Conservation (phyloP, 2,329 filamentous ascomycete species). For the Elsinoe batatas region DNA sequence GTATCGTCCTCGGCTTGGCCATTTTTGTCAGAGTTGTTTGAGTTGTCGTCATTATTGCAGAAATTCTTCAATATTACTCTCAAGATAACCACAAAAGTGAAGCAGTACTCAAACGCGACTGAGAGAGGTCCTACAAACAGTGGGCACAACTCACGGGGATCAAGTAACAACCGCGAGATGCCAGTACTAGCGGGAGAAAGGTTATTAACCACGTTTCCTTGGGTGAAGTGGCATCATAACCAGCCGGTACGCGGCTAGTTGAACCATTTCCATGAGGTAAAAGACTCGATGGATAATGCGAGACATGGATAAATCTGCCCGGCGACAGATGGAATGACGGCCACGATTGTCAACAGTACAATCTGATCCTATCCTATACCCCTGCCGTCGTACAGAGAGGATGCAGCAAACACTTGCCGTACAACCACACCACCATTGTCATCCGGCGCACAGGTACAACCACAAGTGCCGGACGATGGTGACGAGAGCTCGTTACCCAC, state of each 20-base stretch:
- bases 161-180: not conserved
- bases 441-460: not conserved
- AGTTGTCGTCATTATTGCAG: not conserved
- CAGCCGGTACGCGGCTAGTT: conserved; percentile 1
- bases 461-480: not conserved
- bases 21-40: not conserved
- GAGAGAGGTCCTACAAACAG: not conserved
- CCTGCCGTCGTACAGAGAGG: not conserved
- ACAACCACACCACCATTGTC: not conserved
- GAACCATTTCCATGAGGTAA: conserved; percentile 4
- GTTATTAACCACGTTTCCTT: not conserved
- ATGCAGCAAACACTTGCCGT: not conserved
- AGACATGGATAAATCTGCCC: not conserved
- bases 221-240: conserved; percentile 2
- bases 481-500: not conserved
- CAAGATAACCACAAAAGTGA: not conserved
- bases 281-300: not conserved
- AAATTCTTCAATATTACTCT: not conserved
- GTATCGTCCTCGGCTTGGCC: conserved; percentile 7
- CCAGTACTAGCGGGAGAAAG: not conserved
- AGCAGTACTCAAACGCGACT: not conserved
- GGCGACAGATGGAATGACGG: not conserved
- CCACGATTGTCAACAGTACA: too few relatives aligned
- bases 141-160: not conserved
- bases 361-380: too few relatives aligned